Evolutionary conservation across 106 monocot species (phyloP).

Genomic region (Dendrobium nobile): DNA sequence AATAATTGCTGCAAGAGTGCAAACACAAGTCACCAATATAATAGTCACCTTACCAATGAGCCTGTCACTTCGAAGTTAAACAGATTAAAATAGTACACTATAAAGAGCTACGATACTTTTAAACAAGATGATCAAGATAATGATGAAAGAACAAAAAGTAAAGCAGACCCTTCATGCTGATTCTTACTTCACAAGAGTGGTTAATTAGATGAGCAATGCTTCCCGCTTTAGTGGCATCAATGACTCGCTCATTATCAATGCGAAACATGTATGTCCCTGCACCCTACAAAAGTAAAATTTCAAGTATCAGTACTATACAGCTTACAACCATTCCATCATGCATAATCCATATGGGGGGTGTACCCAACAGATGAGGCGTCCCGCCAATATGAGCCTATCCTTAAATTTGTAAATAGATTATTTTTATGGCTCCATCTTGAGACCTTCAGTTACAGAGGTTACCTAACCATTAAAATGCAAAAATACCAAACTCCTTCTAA

Average conservation of each 20-base stretch:
- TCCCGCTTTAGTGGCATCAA: conserved; percentile 97
- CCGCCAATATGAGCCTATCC: neutral
- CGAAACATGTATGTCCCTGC: conserved; percentile 99
- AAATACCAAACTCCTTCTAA: neutral
- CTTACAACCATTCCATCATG: neutral
- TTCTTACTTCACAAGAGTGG: conserved; percentile 93
- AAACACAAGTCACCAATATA: neutral
- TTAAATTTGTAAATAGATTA: neutral
- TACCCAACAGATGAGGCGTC: neutral
- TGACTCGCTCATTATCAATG: conserved; percentile 86
- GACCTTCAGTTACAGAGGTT: neutral
- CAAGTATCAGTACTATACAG: neutral
- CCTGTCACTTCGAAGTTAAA: neutral
- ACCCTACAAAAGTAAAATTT: conserved; percentile 56
- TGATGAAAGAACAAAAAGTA: neutral
- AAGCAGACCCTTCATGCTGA: neutral
- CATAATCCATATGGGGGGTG: neutral
- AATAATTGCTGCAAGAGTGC: neutral
- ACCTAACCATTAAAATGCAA: neutral
- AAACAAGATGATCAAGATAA: neutral
- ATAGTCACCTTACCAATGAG: neutral
- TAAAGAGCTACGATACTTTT: neutral
- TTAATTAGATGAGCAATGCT: conserved; percentile 97
- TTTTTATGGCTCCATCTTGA: neutral
- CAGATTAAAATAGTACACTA: neutral